A percentile compares a stretch with the other conserved stretches of the same genome.
Evolutionary conservation across 140 eudicot species (phyloP).

Genomic region (Flaveria floridana): DNA sequence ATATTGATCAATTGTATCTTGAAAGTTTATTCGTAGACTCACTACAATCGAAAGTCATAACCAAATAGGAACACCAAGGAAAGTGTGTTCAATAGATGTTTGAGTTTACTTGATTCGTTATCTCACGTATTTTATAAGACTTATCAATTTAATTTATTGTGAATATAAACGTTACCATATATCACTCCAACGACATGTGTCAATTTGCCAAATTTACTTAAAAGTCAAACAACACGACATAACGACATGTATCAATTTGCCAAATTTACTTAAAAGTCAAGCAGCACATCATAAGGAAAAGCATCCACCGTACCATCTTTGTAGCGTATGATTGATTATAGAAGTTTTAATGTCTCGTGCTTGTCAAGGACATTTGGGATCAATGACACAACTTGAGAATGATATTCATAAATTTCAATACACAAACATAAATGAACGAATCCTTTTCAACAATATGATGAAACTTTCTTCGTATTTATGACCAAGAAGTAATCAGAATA

Average conservation of each 20-base stretch:
- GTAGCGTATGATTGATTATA: not conserved
- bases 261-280: not conserved
- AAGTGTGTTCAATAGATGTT: not conserved
- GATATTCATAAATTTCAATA: not conserved
- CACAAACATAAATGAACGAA: not conserved
- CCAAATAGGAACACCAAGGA: not conserved
- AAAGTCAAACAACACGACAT: not conserved
- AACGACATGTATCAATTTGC: not conserved
- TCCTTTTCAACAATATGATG: not conserved
- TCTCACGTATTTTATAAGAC: too few relatives aligned
- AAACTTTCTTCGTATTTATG: constrained; percentile 5
- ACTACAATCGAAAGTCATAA: not conserved
- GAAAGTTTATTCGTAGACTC: not conserved
- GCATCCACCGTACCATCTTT: not conserved
- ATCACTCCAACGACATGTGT: not conserved
- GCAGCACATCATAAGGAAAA: not conserved
- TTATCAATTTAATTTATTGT: not conserved
- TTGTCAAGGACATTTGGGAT: not conserved
- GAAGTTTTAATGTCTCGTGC: not conserved
- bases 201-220: not conserved
- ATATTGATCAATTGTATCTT: not conserved
- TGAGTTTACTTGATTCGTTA: not conserved
- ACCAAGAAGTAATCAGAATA: constrained; percentile 16
- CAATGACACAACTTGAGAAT: not conserved
- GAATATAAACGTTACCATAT: not conserved